A percentile compares a stretch with the other conserved stretches of the same genome.
Conservation (phyloP, 2,329 filamentous ascomycete species). For the Aspergillus sp. region DNA sequence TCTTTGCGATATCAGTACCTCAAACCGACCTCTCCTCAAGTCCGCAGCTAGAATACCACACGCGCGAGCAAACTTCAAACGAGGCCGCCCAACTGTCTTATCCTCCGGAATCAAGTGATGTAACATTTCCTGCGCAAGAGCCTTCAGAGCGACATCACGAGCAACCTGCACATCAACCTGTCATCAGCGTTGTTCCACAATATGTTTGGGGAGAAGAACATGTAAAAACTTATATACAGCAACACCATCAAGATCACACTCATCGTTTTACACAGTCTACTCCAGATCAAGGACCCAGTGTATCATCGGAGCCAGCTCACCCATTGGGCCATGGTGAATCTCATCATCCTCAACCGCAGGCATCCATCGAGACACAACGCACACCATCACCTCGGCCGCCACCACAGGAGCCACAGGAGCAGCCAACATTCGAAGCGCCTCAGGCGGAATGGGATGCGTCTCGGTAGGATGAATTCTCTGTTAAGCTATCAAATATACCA, state of each 20-base stretch:
- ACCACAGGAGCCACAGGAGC: conserved; percentile 9
- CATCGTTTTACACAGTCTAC: conserved; percentile 14
- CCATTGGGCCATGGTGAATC: neutral
- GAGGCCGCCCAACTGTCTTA: neutral
- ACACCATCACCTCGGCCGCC: conserved; percentile 38
- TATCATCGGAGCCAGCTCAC: neutral
- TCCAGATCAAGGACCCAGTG: conserved; percentile 8
- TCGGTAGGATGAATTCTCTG: conserved; percentile 44
- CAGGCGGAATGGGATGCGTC: conserved; percentile 63
- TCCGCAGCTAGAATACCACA: neutral
- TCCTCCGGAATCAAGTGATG: neutral
- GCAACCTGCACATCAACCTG: conserved; percentile 11
- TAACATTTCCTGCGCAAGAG: neutral
- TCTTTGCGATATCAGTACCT: neutral
- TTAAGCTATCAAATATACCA: neutral
- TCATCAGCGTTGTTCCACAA: conserved; percentile 42
- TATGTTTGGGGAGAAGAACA: conserved; percentile 48
- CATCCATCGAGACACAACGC: conserved; percentile 45
- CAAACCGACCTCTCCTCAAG: neutral
- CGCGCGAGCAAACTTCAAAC: neutral
- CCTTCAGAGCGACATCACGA: neutral
- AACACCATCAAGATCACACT: conserved; percentile 14
- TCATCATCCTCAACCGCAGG: conserved; percentile 35
- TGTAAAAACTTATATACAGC: conserved; percentile 32
- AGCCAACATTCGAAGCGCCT: conserved; percentile 53